Percentiles rank a stretch among this genome's conserved stretches.
phyloP scores from a whole-genome alignment of 257 asterid species.

The Galeopsis tetrahit region DNA sequence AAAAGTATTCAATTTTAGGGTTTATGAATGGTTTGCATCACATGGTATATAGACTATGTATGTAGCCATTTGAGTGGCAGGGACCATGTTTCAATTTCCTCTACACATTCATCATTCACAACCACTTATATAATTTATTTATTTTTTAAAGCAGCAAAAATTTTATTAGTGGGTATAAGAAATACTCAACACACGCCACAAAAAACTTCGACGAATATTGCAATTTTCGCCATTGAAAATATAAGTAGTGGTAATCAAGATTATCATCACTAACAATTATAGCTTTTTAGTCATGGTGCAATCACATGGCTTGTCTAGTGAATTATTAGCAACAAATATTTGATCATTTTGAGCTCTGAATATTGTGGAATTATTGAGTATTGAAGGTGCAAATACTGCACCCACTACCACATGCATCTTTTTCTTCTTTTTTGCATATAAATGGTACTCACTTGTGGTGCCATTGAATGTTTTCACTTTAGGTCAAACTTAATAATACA shows the following conservation, averaged over 20 bases:
- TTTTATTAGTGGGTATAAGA: too few relatives aligned
- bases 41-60: not conserved
- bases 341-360: slow-evolving; percentile 22
- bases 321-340: slow-evolving; percentile 15
- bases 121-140: too few relatives aligned
- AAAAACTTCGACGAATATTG: not conserved
- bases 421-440: slow-evolving; percentile 18
- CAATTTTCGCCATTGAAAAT: not conserved
- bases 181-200: slow-evolving; percentile 5
- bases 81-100: slow-evolving; percentile 39
- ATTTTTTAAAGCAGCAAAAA: too few relatives aligned
- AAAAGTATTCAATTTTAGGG: not conserved
- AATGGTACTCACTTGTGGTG: slow-evolving; percentile 22
- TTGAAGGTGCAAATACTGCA: slow-evolving; percentile 15
- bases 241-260: slow-evolving; percentile 8
- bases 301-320: slow-evolving; percentile 14
- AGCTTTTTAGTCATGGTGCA: not conserved
- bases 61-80: slow-evolving; percentile 25
- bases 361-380: slow-evolving; percentile 27
- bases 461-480: not conserved
- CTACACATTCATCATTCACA: not conserved
- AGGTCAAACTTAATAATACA: slow-evolving; percentile 22
- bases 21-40: not conserved
- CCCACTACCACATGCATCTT: slow-evolving; percentile 22
- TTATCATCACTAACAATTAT: not conserved